These are phyloP conservation scores for barley (Hordeum vulgare) DNA, from an alignment of 176 grass and related monocot species.

Conservation along the genomic window DNA sequence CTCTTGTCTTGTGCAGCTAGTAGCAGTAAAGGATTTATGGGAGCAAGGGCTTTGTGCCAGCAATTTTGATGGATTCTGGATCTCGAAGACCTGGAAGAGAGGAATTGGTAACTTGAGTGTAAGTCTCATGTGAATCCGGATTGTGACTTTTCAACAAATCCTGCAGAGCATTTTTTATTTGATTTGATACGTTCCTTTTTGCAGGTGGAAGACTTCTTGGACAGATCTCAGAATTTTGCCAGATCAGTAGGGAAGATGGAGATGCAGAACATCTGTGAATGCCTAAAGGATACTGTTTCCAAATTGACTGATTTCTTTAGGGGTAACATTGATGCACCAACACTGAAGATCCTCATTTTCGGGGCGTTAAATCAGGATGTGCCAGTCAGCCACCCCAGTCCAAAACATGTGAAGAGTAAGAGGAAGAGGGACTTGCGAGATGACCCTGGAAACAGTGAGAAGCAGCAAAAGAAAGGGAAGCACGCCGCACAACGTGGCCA, in stretches of 20 bases:
- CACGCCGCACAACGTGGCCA: background rate
- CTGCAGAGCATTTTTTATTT: conserved; percentile 18
- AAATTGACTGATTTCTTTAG: conserved; percentile 47
- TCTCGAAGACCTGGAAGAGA: conserved; percentile 39
- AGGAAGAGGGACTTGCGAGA: background rate
- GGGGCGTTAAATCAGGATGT: conserved; percentile 16
- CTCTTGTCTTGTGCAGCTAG: conserved; percentile 45
- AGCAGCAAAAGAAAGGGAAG: conserved; percentile 28
- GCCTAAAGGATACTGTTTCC: conserved; percentile 31
- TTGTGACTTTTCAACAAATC: background rate
- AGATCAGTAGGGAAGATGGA: conserved; percentile 45
- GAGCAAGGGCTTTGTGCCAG: conserved; percentile 82
- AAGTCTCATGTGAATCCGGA: conserved; percentile 25
- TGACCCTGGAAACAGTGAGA: background rate
- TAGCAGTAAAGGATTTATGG: conserved; percentile 64
- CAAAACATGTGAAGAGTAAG: conserved; percentile 13
- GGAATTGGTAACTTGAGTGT: conserved; percentile 59
- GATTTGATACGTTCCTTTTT: conserved; percentile 13
- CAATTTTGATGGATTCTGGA: conserved; percentile 75
- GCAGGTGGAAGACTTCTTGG: conserved; percentile 93
- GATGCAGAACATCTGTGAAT: conserved; percentile 65
- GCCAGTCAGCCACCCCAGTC: background rate
- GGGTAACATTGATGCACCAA: conserved; percentile 37
- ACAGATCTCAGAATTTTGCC: conserved; percentile 79
- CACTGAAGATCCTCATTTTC: conserved; percentile 52